phyloP scores from a whole-genome alignment of 768 basidiomycete species.

The Lyophyllum atratum region DNA sequence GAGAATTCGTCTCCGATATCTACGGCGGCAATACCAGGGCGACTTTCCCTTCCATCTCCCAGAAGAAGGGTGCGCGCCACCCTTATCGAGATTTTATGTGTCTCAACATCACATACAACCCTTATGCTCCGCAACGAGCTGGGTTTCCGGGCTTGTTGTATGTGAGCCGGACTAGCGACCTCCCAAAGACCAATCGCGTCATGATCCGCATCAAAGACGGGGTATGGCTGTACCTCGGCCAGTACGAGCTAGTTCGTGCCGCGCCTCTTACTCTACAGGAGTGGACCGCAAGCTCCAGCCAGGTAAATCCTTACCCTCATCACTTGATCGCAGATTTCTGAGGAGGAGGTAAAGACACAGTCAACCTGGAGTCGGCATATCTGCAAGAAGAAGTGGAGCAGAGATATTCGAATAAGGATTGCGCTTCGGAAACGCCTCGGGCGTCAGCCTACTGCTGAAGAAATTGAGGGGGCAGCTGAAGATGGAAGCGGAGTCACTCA shows the following conservation, averaged over 20 bases:
- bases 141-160: constrained; percentile 31
- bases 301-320: constrained; percentile 10
- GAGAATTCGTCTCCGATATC: constrained; percentile 18
- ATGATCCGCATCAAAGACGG: constrained; percentile 34
- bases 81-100: constrained; percentile 32
- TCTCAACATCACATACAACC: constrained; percentile 23
- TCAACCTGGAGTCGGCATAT: constrained; percentile 28
- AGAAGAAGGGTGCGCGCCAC: constrained; percentile 20
- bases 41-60: constrained; percentile 7
- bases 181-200: constrained; percentile 27
- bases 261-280: constrained; percentile 37
- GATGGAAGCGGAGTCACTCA: constrained; percentile 12
- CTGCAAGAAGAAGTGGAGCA: constrained; percentile 27
- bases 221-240: constrained; percentile 37
- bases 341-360: neutral
- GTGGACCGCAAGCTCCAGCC: constrained; percentile 20
- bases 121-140: constrained; percentile 27
- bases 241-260: constrained; percentile 31
- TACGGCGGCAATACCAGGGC: constrained; percentile 26
- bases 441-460: constrained; percentile 26
- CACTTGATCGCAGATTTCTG: no score
- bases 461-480: constrained; percentile 13
- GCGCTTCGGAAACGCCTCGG: constrained; percentile 23
- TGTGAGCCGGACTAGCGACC: constrained; percentile 2
- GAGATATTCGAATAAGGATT: constrained; percentile 24